phyloP scores from a whole-genome alignment of 768 basidiomycete genomes.

The Suillus occidentalis region DNA sequence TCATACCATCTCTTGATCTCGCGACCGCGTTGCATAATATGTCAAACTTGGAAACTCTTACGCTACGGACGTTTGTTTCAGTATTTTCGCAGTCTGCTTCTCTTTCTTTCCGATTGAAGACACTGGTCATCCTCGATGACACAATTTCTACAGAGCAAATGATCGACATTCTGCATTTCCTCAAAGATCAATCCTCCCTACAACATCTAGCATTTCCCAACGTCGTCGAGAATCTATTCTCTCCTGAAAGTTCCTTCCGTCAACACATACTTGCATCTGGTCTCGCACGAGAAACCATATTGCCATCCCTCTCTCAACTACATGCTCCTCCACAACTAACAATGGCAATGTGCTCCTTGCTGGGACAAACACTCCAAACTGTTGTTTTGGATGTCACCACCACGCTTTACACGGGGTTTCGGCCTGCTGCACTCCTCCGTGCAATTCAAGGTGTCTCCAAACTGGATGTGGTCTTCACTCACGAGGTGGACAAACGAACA shows the following conservation, averaged over 20 bases:
- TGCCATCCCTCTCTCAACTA: slow-evolving; percentile 27
- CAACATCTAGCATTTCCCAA: slow-evolving; percentile 30
- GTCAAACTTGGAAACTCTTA: slow-evolving; percentile 28
- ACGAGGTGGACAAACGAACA: slow-evolving; percentile 34
- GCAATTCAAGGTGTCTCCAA: slow-evolving; percentile 27
- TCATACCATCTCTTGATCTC: slow-evolving; percentile 19
- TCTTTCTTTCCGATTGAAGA: slow-evolving; percentile 23
- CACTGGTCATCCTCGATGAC: slow-evolving; percentile 29
- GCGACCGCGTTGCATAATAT: slow-evolving; percentile 29
- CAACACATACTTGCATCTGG: slow-evolving; percentile 1
- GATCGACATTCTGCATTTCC: slow-evolving; percentile 22
- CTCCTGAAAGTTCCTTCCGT: slow-evolving; percentile 1
- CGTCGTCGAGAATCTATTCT: slow-evolving; percentile 16
- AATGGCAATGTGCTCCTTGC: slow-evolving; percentile 20
- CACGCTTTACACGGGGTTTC: slow-evolving; percentile 31
- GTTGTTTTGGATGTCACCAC: slow-evolving; percentile 26
- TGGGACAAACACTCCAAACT: slow-evolving; percentile 17
- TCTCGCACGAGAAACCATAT: slow-evolving; percentile 5
- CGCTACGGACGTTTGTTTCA: slow-evolving; percentile 24
- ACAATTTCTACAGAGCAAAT: slow-evolving; percentile 23
- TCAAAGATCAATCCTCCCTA: slow-evolving; percentile 24
- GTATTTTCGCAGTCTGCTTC: slow-evolving; percentile 20
- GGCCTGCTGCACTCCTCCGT: slow-evolving; percentile 27
- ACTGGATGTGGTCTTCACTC: slow-evolving; percentile 28
- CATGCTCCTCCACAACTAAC: slow-evolving; percentile 27